These are phyloP conservation scores for Curvularia eragrostidis DNA, from an alignment of 2,329 filamentous ascomycete species.

Conservation along the genomic window DNA sequence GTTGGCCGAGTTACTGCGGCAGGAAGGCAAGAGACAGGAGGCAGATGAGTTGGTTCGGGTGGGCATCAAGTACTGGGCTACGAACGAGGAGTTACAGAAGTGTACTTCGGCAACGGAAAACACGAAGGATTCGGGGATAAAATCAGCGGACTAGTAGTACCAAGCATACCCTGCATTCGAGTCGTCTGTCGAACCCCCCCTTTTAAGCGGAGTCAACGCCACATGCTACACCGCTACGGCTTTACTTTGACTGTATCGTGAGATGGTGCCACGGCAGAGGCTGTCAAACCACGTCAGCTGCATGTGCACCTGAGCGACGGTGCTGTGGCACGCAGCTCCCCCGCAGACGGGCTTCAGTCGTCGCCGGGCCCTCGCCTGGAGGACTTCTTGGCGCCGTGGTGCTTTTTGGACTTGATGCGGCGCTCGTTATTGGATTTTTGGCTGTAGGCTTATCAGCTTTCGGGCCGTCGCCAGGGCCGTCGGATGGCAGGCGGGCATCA, in stretches of 20 bases:
- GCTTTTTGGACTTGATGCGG: constrained; percentile 65
- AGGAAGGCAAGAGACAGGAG: constrained; percentile 38
- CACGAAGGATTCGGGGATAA: constrained; percentile 21
- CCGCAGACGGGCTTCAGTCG: constrained; percentile 35
- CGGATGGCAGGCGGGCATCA: constrained; percentile 7
- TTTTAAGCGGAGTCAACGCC: constrained; percentile 24
- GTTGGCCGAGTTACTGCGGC: constrained; percentile 31
- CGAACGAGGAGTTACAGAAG: constrained; percentile 39
- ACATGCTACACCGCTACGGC: constrained; percentile 31
- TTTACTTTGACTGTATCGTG: constrained; percentile 22
- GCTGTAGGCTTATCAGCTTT: constrained; percentile 46
- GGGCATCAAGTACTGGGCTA: constrained; percentile 39
- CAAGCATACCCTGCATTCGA: constrained; percentile 30
- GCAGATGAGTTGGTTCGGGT: constrained; percentile 35
- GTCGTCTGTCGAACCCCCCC: constrained; percentile 14
- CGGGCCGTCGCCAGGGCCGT: constrained; percentile 22
- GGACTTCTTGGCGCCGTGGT: constrained; percentile 67
- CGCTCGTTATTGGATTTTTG: constrained; percentile 65
- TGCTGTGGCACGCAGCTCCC: constrained; percentile 17
- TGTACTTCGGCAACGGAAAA: constrained; percentile 31
- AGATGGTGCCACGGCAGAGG: constrained; percentile 16
- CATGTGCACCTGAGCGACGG: constrained; percentile 8
- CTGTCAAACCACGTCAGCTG: constrained; percentile 31
- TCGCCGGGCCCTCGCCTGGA: constrained; percentile 54
- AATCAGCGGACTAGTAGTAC: constrained; percentile 20